Evolutionary conservation across 495 filamentous ascomycete species (phyloP), one percentile per base, ranked within the genome.

Genomic region (Margaritispora aquatica): DNA sequence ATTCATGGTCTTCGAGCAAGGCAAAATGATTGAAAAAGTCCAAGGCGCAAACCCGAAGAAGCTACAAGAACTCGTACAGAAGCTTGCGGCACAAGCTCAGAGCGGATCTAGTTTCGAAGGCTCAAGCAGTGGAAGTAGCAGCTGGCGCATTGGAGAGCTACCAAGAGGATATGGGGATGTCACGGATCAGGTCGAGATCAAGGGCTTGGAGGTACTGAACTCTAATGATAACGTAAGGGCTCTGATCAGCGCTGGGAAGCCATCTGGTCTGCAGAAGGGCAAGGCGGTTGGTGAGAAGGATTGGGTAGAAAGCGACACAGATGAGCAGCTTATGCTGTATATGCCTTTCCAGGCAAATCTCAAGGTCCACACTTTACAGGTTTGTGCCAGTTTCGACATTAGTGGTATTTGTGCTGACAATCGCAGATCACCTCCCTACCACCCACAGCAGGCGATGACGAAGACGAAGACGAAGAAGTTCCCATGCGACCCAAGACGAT

Each of bases 221-320:
- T 78, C 84, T 21, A 88, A 92, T 65, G 92, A 87, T 1, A 72
- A 71, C 46, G 85, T 87, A 26, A 75, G 85, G 58, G 83, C 81
- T n/a, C 74, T 97, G 4, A 90, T 98, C 66, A 82, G 88, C 19
- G 60, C 61, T 5, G 77, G 69, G 38, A 88, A 88, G 71, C 94
- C 94, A 15, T 73, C 73, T 50, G 76, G 82, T 1, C 71, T 93
- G 38, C 68, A 61, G 44, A 87, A 87, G 64, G 80, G 82, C 38
- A 89, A 88, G 71, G 71, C 70, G 11, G 67, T 66, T 44, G 62
- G 74, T 29, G 57, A 63, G 17, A 83, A 83, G 54, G 94, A 98
- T 73, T 97, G 91, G 90, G 83, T 97, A n/a, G 90, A 97, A 78
- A 96, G 90, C 68, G 95, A 97, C 68, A 96, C 92, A n/a, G 94